These are phyloP conservation scores for Aspergillus luchuensis DNA, from an alignment of 2,329 filamentous ascomycete genomes.

Conservation along the genomic window DNA sequence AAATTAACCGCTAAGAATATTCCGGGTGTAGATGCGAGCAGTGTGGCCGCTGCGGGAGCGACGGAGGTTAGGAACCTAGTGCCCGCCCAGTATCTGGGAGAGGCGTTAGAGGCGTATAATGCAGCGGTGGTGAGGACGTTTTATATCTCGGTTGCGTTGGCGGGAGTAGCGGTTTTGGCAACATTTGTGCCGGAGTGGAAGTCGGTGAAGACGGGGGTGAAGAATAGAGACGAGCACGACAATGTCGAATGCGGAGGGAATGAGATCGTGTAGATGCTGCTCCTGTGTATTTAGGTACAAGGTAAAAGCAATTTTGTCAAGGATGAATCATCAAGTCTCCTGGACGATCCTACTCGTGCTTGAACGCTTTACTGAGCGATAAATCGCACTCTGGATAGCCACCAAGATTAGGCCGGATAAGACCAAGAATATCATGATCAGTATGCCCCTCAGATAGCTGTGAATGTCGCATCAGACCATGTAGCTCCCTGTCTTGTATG, in stretches of 20 bases:
- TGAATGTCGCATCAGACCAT: not conserved
- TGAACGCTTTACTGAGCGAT: not conserved
- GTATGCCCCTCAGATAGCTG: constrained; percentile 49
- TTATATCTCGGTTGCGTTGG: not conserved
- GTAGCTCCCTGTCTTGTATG: not conserved
- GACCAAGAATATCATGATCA: constrained; percentile 52
- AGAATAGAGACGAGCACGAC: too few species aligned
- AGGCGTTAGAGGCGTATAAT: constrained; percentile 3
- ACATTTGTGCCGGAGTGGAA: not conserved
- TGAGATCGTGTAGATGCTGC: too few species aligned
- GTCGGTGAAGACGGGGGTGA: not conserved
- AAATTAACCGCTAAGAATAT: not conserved
- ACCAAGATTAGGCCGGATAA: constrained; percentile 45
- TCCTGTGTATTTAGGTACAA: too few species aligned
- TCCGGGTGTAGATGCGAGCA: not conserved
- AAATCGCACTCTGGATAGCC: constrained; percentile 33
- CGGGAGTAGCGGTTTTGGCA: not conserved
- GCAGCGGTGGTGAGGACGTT: not conserved
- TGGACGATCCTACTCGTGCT: not conserved
- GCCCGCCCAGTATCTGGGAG: not conserved
- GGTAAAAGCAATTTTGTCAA: too few species aligned
- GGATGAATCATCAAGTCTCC: not conserved
- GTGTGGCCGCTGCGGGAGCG: not conserved
- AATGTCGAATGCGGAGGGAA: too few species aligned
- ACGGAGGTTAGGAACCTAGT: not conserved